Evolutionary conservation across 2,329 filamentous ascomycete species (phyloP), one percentile per base, ranked within the genome.

Genomic region (Arthrinium puccinioides): DNA sequence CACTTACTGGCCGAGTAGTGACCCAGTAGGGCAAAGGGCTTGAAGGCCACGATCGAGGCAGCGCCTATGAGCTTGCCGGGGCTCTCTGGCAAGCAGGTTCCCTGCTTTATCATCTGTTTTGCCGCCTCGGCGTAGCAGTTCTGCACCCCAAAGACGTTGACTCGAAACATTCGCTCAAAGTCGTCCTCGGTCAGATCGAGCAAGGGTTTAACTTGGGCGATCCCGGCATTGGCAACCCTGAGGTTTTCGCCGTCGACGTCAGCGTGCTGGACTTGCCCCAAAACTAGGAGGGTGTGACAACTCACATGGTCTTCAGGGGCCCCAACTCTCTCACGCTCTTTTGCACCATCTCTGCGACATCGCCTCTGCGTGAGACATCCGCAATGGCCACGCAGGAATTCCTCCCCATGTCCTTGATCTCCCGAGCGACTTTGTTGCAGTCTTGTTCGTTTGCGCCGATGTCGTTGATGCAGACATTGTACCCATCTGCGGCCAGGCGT

Each of bases 1-100:
- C 70, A 83, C 51, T 85, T 85, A 13, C 69, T 69, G 4, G 78
- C 73, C 15, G 66, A 72, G 60, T 85, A 86, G 52, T 81, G 74
- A 0, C 72, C 69, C 8, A 83, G 61, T 31, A 79, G 52, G 0
- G 69, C 58, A 32, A 80, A 75, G 0, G 76, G 70, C 45, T 74
- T 78, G 63, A 79, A 79, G 0, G 69, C 76, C 0, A 74, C 76
- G 34, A 84, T 59, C 6, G 67, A 73, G 0, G 70, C 57, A 1
- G 69, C 72, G 0, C 68, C 72, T 7, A 79, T 56, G 21, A 79
- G 60, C 46, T 76, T 76, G 6, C 55, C 55, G 0, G 51, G 51
- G 5, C 37, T 29, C 5, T 50, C 48, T 4, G 48, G 38, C n/a
- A 44, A 61, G 42, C 60, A 66, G 3, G 62, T 63, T 4, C 71